Conservation (phyloP, 208 protist species). For the Trypanosoma platydactyli region DNA sequence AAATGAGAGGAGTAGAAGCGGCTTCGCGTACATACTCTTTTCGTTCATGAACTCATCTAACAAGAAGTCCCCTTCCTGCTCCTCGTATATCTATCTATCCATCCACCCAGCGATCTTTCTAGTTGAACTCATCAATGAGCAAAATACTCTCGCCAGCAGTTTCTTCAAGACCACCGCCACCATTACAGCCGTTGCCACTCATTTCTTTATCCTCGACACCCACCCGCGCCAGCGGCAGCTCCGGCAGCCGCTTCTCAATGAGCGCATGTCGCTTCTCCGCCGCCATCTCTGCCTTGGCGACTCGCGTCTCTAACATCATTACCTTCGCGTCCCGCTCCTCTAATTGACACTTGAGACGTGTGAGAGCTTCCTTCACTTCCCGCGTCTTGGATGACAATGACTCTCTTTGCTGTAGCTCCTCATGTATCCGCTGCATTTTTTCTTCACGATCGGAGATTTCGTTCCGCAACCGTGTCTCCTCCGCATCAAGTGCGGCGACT, state of each 20-base stretch:
- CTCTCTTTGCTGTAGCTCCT: slow-evolving; percentile 51
- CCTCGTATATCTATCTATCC: too few relatives aligned
- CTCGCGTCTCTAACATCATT: slow-evolving; percentile 63
- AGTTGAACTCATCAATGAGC: slow-evolving; percentile 65
- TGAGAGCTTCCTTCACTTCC: slow-evolving; percentile 46
- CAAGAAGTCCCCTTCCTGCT: too few relatives aligned
- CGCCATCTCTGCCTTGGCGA: slow-evolving; percentile 52
- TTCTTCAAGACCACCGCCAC: slow-evolving; percentile 47
- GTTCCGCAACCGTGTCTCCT: slow-evolving; percentile 55
- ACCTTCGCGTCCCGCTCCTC: slow-evolving; percentile 79
- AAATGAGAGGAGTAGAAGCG: background rate
- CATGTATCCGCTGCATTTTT: slow-evolving; percentile 37
- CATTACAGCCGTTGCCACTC: background rate
- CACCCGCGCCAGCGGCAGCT: slow-evolving; percentile 53
- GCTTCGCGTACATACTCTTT: too few relatives aligned
- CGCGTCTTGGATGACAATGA: slow-evolving; percentile 40
- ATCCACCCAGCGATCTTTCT: background rate
- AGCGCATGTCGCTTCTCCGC: slow-evolving; percentile 70
- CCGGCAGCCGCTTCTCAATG: slow-evolving; percentile 51
- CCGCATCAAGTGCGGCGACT: slow-evolving; percentile 44
- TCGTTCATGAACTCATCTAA: too few relatives aligned
- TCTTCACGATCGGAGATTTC: slow-evolving; percentile 40
- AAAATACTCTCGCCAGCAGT: slow-evolving; percentile 80
- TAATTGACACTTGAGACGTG: slow-evolving; percentile 57
- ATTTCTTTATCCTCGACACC: slow-evolving; percentile 20